Percentiles rank a stretch among this genome's conserved stretches.
phyloP scores from a whole-genome alignment of 352 stramenopile genomes.

The Plasmopara viticola region DNA sequence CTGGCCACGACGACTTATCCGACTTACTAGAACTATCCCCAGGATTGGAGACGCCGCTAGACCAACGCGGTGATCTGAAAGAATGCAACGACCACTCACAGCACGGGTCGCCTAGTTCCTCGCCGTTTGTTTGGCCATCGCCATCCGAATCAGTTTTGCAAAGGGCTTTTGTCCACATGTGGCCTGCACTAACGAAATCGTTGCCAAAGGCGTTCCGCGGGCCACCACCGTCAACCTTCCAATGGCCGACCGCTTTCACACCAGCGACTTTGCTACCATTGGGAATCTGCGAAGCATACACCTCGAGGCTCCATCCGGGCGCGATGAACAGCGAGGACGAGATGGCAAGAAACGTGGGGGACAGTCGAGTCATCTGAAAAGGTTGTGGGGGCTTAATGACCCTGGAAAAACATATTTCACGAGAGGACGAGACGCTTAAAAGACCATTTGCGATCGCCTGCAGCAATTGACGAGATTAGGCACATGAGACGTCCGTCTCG shows the following conservation, averaged over 20 bases:
- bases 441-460: no score
- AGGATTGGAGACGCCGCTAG: slow-evolving; percentile 18
- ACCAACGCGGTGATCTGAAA: slow-evolving; percentile 10
- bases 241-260: slow-evolving; percentile 22
- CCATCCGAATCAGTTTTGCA: slow-evolving; percentile 23
- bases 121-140: slow-evolving; percentile 25
- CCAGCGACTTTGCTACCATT: slow-evolving; percentile 29
- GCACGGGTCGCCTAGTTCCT: slow-evolving; percentile 26
- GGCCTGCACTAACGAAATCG: slow-evolving; percentile 13
- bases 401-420: not conserved
- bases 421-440: not conserved
- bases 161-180: slow-evolving; percentile 21
- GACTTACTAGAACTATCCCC: slow-evolving; percentile 16
- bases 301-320: not conserved
- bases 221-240: slow-evolving; percentile 9
- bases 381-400: no score
- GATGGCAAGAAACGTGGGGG: slow-evolving; percentile 2
- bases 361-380: slow-evolving; percentile 14
- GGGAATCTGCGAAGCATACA: slow-evolving; percentile 12
- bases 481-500: no score
- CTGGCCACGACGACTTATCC: slow-evolving; percentile 7
- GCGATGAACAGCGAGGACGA: not conserved
- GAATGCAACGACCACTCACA: slow-evolving; percentile 5
- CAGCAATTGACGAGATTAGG: no score
- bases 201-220: slow-evolving; percentile 20